These are phyloP conservation scores for Scalesia atractyloides DNA, from an alignment of 129 eudicot species.

Conservation along the genomic window DNA sequence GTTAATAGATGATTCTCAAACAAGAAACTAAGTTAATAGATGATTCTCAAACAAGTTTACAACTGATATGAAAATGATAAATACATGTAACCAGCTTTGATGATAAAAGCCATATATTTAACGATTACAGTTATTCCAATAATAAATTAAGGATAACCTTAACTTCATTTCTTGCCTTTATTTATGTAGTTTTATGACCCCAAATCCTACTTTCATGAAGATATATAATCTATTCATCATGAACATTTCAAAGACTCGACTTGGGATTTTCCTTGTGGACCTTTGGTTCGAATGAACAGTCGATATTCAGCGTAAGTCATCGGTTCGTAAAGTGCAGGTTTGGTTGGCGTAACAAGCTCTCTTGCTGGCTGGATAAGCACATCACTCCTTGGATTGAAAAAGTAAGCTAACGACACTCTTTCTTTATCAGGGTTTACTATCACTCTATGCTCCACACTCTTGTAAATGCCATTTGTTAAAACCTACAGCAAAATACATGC, in stretches of 20 bases:
- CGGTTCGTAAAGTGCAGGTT: conserved; percentile 63
- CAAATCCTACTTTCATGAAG: background rate
- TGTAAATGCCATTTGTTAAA: conserved; percentile 68
- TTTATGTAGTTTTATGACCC: background rate
- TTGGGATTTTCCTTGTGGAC: conserved; percentile 82
- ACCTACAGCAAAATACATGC: conserved; percentile 42
- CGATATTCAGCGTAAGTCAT: conserved; percentile 82
- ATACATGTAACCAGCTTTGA: background rate
- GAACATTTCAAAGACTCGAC: conserved; percentile 58
- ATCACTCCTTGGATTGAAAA: conserved; percentile 82
- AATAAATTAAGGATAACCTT: background rate
- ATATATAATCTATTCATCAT: conserved; percentile 18
- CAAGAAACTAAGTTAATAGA: no score
- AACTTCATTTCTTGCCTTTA: background rate
- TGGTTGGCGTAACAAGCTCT: conserved; percentile 53
- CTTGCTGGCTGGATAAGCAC: conserved; percentile 56
- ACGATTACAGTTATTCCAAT: background rate
- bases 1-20: no score
- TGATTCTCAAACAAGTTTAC: no score
- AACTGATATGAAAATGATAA: no score
- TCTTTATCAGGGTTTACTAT: conserved; percentile 70
- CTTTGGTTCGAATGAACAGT: conserved; percentile 70
- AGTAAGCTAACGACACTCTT: conserved; percentile 75
- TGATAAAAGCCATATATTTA: background rate
- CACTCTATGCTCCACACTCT: conserved; percentile 88